A percentile compares a stretch with the other conserved stretches of the same genome.
phyloP scores from a whole-genome alignment of 2,329 filamentous ascomycete genomes.

The Diaporthe humulicola region DNA sequence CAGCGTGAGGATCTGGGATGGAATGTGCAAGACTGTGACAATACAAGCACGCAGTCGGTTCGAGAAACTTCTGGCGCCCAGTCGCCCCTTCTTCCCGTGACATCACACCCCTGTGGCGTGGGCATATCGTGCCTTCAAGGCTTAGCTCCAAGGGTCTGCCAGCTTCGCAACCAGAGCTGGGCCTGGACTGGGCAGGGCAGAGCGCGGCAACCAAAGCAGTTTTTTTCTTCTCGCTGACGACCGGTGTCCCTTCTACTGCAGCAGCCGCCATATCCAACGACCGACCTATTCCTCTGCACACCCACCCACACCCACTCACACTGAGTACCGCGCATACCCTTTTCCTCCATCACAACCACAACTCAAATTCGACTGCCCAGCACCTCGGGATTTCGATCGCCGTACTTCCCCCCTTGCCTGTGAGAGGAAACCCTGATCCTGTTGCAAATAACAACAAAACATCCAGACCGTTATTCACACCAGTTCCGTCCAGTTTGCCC shows the following conservation, averaged over 20 bases:
- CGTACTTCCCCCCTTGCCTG: not conserved
- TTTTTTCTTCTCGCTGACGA: slow-evolving; percentile 14
- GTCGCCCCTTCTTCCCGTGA: not conserved
- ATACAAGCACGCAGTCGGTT: not conserved
- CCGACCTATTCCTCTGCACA: not conserved
- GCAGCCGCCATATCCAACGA: slow-evolving; percentile 27
- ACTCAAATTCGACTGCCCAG: slow-evolving; percentile 18
- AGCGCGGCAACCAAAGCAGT: slow-evolving; percentile 24
- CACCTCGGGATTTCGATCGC: slow-evolving; percentile 7
- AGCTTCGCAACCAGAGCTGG: slow-evolving; percentile 19
- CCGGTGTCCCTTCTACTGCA: slow-evolving; percentile 1
- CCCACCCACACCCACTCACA: slow-evolving; percentile 1
- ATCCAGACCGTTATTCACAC: slow-evolving; percentile 21
- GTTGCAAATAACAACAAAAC: not conserved
- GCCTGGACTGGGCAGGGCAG: slow-evolving; percentile 12
- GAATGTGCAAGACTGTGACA: not conserved
- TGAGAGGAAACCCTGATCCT: not conserved
- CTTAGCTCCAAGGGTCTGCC: slow-evolving; percentile 24
- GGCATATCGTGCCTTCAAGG: not conserved
- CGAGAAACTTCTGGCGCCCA: slow-evolving; percentile 27
- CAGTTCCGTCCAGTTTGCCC: slow-evolving; percentile 29
- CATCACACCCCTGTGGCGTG: not conserved
- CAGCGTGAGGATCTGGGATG: not conserved
- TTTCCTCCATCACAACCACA: slow-evolving; percentile 10
- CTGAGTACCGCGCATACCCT: slow-evolving; percentile 5